Percentiles rank a stretch among this genome's conserved stretches.
phyloP scores from a whole-genome alignment of 2,329 filamentous ascomycete genomes.

The Grosmannia penicillata region DNA sequence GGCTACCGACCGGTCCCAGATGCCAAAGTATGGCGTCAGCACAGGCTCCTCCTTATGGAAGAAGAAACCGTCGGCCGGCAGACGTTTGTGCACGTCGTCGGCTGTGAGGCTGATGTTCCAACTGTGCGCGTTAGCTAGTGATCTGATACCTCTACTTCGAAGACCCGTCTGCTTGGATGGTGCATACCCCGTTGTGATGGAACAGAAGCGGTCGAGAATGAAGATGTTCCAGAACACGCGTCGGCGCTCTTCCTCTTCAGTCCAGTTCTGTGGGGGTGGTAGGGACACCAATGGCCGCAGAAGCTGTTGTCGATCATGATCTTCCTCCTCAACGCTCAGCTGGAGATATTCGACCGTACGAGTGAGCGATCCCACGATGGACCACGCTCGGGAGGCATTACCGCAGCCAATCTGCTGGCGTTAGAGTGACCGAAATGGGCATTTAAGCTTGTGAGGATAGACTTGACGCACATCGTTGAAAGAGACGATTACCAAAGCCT shows the following conservation, averaged over 20 bases:
- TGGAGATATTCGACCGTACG: constrained; percentile 22
- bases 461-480: constrained; percentile 16
- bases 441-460: too few relatives aligned
- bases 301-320: constrained; percentile 13
- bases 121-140: too few relatives aligned
- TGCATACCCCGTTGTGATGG: constrained; percentile 14
- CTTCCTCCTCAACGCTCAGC: constrained; percentile 19
- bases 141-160: too few relatives aligned
- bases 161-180: too few relatives aligned
- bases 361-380: constrained; percentile 20
- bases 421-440: too few relatives aligned
- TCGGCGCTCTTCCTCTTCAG: constrained; percentile 14
- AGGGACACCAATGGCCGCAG: constrained; percentile 14
- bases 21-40: constrained; percentile 19
- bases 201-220: constrained; percentile 18
- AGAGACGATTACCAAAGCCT: constrained; percentile 19
- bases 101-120: constrained; percentile 20
- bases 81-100: constrained; percentile 18
- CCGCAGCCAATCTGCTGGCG: constrained; percentile 16
- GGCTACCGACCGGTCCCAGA: constrained; percentile 18
- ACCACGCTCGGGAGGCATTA: constrained; percentile 17
- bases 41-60: constrained; percentile 18
- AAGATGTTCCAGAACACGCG: constrained; percentile 24
- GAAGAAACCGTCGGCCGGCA: constrained; percentile 18
- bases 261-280: constrained; percentile 18